Percentiles rank a stretch among this genome's conserved stretches.
Evolutionary conservation across 148 eudicot species (phyloP).

Genomic region (Chenopodium quinoa): DNA sequence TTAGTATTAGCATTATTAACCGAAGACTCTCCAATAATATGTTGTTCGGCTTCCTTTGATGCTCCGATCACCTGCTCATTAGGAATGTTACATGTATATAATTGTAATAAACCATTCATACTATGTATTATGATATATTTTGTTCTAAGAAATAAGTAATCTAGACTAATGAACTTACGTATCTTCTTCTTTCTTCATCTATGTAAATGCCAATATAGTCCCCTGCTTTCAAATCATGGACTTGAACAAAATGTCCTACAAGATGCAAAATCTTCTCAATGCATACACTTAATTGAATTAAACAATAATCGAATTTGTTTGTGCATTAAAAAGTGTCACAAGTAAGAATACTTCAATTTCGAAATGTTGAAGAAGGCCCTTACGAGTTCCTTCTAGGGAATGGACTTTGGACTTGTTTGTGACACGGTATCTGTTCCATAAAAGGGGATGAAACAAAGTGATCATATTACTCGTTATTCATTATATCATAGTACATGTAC

Average conservation of each 20-base stretch:
- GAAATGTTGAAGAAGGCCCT: slow-evolving; percentile 5
- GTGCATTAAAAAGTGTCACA: not conserved
- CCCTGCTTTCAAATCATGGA: slow-evolving; percentile 12
- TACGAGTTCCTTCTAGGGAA: slow-evolving; percentile 14
- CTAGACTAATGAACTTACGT: not conserved
- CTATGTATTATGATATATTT: too few species aligned
- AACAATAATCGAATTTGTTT: too few species aligned
- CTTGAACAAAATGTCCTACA: not conserved
- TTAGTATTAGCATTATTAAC: not conserved
- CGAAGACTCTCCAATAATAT: not conserved
- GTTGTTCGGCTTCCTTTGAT: not conserved
- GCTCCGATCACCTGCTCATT: slow-evolving; percentile 2
- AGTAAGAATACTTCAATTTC: not conserved
- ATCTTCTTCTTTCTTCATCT: not conserved
- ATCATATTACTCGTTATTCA: too few species aligned
- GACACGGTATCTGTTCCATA: slow-evolving; percentile 1
- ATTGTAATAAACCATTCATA: not conserved
- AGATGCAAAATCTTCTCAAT: too few species aligned
- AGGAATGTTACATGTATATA: too few species aligned
- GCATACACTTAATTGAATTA: too few species aligned
- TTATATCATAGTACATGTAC: too few species aligned
- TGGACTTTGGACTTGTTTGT: not conserved
- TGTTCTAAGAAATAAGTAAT: too few species aligned
- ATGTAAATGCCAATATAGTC: slow-evolving; percentile 1
- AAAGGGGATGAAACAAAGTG: too few species aligned